Conservation (phyloP, 192 early-diverging fungal genomes). For the Endogone sp. region DNA sequence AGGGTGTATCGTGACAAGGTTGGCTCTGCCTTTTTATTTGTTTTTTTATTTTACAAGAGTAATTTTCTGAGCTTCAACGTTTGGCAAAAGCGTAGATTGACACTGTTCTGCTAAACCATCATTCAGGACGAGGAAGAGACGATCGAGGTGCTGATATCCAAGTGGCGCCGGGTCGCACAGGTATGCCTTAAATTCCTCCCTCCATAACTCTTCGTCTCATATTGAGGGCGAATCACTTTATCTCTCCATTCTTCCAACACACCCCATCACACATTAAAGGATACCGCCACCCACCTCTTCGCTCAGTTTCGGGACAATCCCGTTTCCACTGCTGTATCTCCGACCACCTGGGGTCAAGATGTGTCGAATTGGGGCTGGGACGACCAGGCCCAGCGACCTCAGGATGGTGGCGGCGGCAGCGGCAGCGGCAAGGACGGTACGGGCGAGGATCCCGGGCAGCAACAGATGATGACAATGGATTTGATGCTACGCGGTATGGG, state of each 20-base stretch:
- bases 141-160: background rate
- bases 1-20: background rate
- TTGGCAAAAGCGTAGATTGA: no score
- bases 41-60: background rate
- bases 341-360: background rate
- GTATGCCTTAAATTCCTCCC: background rate
- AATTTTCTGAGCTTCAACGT: no score
- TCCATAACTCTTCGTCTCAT: background rate
- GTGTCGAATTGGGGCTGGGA: no score
- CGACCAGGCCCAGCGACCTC: no score
- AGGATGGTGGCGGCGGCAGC: no score
- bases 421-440: background rate
- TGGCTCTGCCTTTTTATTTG: background rate
- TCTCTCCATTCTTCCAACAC: background rate
- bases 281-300: background rate
- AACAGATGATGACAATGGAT: background rate
- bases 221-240: no score
- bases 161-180: background rate
- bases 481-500: background rate
- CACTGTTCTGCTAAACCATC: background rate
- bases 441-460: background rate
- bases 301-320: background rate
- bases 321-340: background rate
- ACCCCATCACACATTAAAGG: background rate
- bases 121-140: background rate